Conservation (phyloP, 495 filamentous ascomycete genomes). For the Podospora didyma region DNA sequence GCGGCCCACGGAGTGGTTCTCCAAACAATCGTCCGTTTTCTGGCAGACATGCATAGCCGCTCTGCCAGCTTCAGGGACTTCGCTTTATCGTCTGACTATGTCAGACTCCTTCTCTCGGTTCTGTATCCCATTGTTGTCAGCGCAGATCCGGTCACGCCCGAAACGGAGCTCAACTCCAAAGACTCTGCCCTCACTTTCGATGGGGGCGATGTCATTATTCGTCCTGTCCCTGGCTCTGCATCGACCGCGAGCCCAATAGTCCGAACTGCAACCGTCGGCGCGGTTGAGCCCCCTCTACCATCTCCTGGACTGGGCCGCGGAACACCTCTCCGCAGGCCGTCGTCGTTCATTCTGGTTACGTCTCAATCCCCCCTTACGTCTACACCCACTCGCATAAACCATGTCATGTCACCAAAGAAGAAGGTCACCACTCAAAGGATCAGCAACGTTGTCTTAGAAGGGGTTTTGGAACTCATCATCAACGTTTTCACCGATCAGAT, state of each 20-base stretch:
- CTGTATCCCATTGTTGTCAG: conserved; percentile 85
- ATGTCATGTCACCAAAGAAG: conserved; percentile 56
- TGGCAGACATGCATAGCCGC: conserved; percentile 69
- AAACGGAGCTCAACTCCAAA: conserved; percentile 75
- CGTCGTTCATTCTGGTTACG: conserved; percentile 85
- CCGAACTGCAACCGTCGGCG: conserved; percentile 60
- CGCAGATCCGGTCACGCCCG: conserved; percentile 73
- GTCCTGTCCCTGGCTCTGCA: conserved; percentile 60
- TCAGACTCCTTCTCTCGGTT: conserved; percentile 69
- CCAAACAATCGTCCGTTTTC: conserved; percentile 70
- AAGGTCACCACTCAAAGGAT: conserved; percentile 45
- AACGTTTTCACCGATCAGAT: conserved; percentile 80
- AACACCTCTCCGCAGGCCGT: conserved; percentile 64
- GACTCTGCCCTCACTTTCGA: conserved; percentile 79
- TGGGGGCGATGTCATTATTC: conserved; percentile 76
- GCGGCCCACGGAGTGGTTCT: conserved; percentile 55
- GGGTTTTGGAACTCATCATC: conserved; percentile 68
- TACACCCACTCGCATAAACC: conserved; percentile 58
- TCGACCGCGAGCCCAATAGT: conserved; percentile 57
- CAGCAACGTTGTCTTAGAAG: conserved; percentile 68
- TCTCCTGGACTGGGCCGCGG: conserved; percentile 42
- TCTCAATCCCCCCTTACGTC: conserved; percentile 55
- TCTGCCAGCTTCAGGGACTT: conserved; percentile 78
- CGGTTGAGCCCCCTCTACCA: conserved; percentile 36
- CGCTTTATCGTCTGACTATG: conserved; percentile 68